phyloP scores from a whole-genome alignment of 2,329 filamentous ascomycete genomes.

The Atkinsonella texensis region DNA sequence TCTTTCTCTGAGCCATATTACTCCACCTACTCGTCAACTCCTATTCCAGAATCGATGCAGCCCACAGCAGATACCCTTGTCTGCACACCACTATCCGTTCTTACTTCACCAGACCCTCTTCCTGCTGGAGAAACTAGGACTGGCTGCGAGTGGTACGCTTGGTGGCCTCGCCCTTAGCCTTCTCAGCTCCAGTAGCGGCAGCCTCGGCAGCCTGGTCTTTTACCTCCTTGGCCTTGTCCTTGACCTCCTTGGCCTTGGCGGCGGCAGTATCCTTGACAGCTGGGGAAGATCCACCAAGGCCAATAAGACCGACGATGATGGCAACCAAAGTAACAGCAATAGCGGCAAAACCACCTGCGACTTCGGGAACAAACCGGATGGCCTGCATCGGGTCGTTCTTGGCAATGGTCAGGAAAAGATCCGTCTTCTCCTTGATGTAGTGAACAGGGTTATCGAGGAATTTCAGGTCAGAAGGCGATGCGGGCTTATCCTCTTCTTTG shows the following conservation, averaged over 20 bases:
- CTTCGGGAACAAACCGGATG: conserved; percentile 81
- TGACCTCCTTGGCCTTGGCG: conserved; percentile 26
- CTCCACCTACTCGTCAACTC: not conserved
- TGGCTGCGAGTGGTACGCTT: conserved; percentile 49
- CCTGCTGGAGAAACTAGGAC: conserved; percentile 24
- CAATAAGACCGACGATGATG: conserved; percentile 55
- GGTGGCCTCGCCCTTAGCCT: conserved; percentile 61
- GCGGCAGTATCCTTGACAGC: conserved; percentile 60
- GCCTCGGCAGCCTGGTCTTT: conserved; percentile 53
- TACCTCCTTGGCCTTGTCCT: conserved; percentile 63
- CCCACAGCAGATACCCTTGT: too few relatives aligned
- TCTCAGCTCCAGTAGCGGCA: conserved; percentile 50
- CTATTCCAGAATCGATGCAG: not conserved
- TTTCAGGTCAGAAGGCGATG: conserved; percentile 63
- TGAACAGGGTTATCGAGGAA: conserved; percentile 85
- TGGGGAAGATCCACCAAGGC: conserved; percentile 52
- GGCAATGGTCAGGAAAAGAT: conserved; percentile 77
- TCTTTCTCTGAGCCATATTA: not conserved
- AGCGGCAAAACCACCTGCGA: conserved; percentile 68
- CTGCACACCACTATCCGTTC: not conserved
- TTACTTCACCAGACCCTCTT: not conserved
- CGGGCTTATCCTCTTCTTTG: conserved; percentile 52
- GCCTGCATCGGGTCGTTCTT: conserved; percentile 74
- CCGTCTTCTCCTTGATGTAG: conserved; percentile 85
- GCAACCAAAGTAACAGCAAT: conserved; percentile 58